Evolutionary conservation across 1,139 yeast species (phyloP).

Genomic region (Geotrichum australiense): DNA sequence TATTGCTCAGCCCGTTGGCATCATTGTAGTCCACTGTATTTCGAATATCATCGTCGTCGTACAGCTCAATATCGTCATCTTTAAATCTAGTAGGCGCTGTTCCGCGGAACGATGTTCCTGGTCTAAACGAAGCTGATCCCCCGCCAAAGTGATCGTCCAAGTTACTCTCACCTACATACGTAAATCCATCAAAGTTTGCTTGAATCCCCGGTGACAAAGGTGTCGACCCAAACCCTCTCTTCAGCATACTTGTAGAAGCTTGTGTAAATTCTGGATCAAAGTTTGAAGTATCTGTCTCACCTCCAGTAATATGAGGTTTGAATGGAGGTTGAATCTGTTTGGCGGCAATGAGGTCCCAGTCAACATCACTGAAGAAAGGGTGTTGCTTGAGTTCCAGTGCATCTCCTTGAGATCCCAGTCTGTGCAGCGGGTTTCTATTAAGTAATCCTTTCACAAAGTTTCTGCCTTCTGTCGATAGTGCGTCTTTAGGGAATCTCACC

Average conservation of each 20-base stretch:
- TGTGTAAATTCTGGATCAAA: conserved; percentile 96
- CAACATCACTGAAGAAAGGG: conserved; percentile 81
- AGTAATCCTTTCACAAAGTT: conserved; percentile 89
- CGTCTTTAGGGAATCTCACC: conserved; percentile 93
- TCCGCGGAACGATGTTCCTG: conserved; percentile 19
- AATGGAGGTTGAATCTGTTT: conserved; percentile 96
- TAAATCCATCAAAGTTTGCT: conserved; percentile 92
- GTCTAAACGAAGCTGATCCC: conserved; percentile 15
- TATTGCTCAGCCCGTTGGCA: conserved; percentile 31
- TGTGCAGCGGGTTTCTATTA: conserved; percentile 90
- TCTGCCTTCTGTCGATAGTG: conserved; percentile 83
- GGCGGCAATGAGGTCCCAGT: conserved; percentile 71
- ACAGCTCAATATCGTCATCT: conserved; percentile 34
- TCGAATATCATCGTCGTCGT: conserved; percentile 35
- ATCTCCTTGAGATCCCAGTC: conserved; percentile 85
- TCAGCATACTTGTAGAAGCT: conserved; percentile 76
- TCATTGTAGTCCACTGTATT: conserved; percentile 30
- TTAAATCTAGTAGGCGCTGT: conserved; percentile 25
- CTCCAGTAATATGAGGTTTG: conserved; percentile 78
- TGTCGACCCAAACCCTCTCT: conserved; percentile 54
- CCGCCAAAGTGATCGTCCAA: conserved; percentile 71
- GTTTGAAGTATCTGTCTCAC: conserved; percentile 86
- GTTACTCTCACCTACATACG: conserved; percentile 91
- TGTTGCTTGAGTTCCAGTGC: conserved; percentile 89
- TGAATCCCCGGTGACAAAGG: conserved; percentile 93